Base-by-base conservation (phyloP, 2,329 filamentous ascomycete genomes). In the Ophiostoma sp. region DNA sequence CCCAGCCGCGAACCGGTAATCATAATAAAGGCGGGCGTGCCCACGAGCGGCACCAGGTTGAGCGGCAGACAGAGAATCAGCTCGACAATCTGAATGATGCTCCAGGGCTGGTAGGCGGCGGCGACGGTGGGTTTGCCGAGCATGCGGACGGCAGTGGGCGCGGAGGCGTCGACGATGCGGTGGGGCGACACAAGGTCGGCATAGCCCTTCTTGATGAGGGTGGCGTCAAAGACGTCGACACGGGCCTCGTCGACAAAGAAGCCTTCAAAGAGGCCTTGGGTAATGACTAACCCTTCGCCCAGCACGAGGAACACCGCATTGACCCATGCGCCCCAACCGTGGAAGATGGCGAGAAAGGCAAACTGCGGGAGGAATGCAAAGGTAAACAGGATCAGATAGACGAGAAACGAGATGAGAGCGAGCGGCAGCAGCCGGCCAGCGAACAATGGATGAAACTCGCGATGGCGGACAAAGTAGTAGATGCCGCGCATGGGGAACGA, bases 301-400 rank as follows among this genome's bases (percentile, higher is more conserved):
- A 99, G 86, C 0, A 97, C 93, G 64, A 98, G 85, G 75, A 98
- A 91, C 0, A 93, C 90, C 2, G 92, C 94, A 78, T 94, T 98
- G 73, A 97, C 83, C 93, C 94, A 97, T n/a, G 96, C 96, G 39
- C 91, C 91, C 74, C 90, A 88, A 28, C 92, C 92, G 78, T 98
- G 95, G 81, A 98, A 98, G 77, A 98, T 89, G 19, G 92, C 91
- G 28, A 99, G 87, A 78, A 99, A 93, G 1, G 93, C 93, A 72
- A 94, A 94, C 80, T 98, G 93, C 0, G 95, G 95, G 2, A 98
- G 83, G 78, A 97, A 98, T 0, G 93, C 87, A 82, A 96, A 97
- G 15, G 93, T 86, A 82, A 98, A 98, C 25, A 98, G 89, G 25
- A 97, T 85, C n/a, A 91, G 84, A 75, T 97, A 93, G 17, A 98